A percentile compares a stretch with the other conserved stretches of the same genome.
These are phyloP conservation scores for Venturia pyrina DNA, from an alignment of 2,329 filamentous ascomycete species.

Conservation along the genomic window DNA sequence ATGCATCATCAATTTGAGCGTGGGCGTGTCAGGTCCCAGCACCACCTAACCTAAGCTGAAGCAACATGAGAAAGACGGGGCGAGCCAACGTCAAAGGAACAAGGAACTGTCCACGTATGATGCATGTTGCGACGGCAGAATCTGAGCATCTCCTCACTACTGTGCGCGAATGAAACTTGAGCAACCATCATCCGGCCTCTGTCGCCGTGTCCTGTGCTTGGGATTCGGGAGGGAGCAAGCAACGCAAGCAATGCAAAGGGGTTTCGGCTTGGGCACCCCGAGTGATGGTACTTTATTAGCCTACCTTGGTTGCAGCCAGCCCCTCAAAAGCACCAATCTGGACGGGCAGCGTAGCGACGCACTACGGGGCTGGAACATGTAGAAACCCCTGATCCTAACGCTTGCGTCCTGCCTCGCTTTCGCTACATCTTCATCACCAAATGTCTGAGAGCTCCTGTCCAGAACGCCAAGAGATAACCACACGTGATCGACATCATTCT, in stretches of 20 bases:
- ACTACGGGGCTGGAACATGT: neutral
- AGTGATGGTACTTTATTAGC: neutral
- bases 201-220: neutral
- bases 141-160: neutral
- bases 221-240: neutral
- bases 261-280: neutral
- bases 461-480: neutral
- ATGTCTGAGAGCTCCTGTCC: neutral
- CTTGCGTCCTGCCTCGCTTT: neutral
- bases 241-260: neutral
- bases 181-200: neutral
- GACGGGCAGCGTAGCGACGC: neutral
- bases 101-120: neutral
- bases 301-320: neutral
- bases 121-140: neutral
- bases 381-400: neutral
- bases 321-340: neutral
- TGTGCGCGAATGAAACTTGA: neutral
- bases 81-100: neutral
- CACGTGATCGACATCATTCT: neutral
- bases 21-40: neutral
- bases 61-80: constrained; percentile 5
- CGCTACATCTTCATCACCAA: neutral
- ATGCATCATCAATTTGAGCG: neutral
- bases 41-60: constrained; percentile 4